Percentiles rank a stretch among this genome's conserved stretches.
Evolutionary conservation across 768 basidiomycete genomes (phyloP).

Genomic region (Lactifluus echinatus): DNA sequence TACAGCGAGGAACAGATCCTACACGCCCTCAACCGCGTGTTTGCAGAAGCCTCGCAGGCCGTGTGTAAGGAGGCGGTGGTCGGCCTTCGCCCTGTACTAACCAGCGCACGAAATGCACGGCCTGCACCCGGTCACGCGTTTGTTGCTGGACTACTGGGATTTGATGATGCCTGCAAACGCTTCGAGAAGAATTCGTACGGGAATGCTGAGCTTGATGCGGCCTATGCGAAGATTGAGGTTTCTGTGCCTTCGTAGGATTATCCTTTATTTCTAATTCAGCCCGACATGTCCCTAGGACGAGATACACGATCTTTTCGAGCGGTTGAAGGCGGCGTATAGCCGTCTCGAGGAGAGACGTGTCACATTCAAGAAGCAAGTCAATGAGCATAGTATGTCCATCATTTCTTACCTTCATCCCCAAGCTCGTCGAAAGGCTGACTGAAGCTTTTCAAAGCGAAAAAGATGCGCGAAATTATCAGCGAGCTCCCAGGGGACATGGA

Average conservation of each 20-base stretch:
- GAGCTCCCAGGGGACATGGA: slow-evolving; percentile 4
- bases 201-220: not conserved
- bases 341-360: not conserved
- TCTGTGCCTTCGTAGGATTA: not conserved
- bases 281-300: not conserved
- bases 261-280: not conserved
- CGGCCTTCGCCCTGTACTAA: not conserved
- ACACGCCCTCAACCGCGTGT: not conserved
- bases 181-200: slow-evolving; percentile 1
- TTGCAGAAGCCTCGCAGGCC: slow-evolving; percentile 4
- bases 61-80: not conserved
- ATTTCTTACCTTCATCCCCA: not conserved
- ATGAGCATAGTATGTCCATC: slow-evolving; percentile 4
- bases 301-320: not conserved
- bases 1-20: not conserved
- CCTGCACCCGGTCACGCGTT: slow-evolving; percentile 7
- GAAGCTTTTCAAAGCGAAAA: not conserved
- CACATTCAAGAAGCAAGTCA: not conserved
- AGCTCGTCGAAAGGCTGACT: not conserved
- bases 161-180: slow-evolving; percentile 12
- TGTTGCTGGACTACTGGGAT: slow-evolving; percentile 6
- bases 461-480: slow-evolving; percentile 6
- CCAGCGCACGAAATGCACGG: not conserved
- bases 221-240: slow-evolving; percentile 13
- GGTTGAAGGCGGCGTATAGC: not conserved